Conservation (phyloP, 108 stramenopile genomes). For the Stephanodiscus minutulus region DNA sequence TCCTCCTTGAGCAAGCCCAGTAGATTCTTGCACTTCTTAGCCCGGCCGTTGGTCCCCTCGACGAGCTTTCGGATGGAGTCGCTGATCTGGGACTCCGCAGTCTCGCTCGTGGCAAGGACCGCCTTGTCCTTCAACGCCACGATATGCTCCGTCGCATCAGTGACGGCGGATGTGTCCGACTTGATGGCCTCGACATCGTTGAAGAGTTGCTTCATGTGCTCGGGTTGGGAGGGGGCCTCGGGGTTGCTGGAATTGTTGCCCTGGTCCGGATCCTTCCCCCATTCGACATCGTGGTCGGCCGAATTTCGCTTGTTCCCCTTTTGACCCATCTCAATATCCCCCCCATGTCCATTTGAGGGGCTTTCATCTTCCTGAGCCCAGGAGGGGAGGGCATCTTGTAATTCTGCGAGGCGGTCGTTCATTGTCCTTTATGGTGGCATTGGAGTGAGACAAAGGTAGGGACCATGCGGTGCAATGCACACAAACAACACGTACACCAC, state of each 20-base stretch:
- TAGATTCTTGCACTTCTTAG: conserved; percentile 82
- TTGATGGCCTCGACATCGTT: conserved; percentile 84
- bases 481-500: too few relatives aligned
- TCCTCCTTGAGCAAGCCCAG: conserved; percentile 84
- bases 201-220: conserved; percentile 86
- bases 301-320: conserved; percentile 16
- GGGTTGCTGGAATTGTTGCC: not conserved
- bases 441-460: too few relatives aligned
- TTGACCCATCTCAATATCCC: conserved; percentile 66
- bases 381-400: conserved; percentile 55
- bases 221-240: conserved; percentile 34
- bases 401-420: conserved; percentile 87
- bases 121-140: conserved; percentile 75
- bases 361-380: conserved; percentile 60
- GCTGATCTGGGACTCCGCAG: conserved; percentile 73
- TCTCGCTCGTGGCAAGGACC: conserved; percentile 76
- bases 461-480: too few relatives aligned
- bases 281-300: conserved; percentile 10
- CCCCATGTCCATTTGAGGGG: conserved; percentile 39
- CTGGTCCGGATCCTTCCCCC: conserved; percentile 19
- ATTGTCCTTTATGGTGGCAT: conserved; percentile 27
- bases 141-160: conserved; percentile 72
- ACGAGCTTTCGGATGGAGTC: conserved; percentile 69
- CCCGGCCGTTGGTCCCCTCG: conserved; percentile 75
- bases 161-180: conserved; percentile 72